Percentiles rank a stretch among this genome's conserved stretches.
Evolutionary conservation across 2,329 filamentous ascomycete genomes (phyloP).

Genomic region (Colletotrichum liaoningense): DNA sequence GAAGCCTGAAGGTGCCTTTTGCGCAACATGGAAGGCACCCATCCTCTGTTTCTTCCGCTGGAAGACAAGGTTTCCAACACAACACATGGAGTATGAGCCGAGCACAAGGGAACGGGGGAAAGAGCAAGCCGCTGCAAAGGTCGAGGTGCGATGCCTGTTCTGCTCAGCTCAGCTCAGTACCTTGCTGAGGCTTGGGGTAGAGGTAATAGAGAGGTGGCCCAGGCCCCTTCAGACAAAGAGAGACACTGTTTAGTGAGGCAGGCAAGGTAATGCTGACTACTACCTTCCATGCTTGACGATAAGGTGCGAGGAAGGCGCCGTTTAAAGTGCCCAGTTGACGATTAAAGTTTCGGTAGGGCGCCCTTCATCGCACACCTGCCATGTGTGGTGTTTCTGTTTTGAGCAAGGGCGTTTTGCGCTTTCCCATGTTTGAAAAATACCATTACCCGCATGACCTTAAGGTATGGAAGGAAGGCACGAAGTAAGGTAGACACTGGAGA

Average conservation of each 20-base stretch:
- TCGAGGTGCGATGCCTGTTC: background rate
- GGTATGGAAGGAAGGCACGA: background rate
- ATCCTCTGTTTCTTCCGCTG: background rate
- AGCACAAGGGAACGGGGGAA: no score
- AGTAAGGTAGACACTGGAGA: background rate
- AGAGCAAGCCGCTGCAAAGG: no score
- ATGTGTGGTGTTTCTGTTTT: slow-evolving; percentile 20
- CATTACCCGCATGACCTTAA: background rate
- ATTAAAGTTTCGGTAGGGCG: slow-evolving; percentile 29
- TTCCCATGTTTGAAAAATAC: background rate
- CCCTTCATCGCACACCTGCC: slow-evolving; percentile 10
- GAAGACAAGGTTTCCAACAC: background rate
- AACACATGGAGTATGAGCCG: no score
- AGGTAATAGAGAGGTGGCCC: no score
- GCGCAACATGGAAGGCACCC: background rate
- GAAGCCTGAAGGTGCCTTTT: no score
- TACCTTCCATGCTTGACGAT: slow-evolving; percentile 14
- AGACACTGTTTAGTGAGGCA: background rate
- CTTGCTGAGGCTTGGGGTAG: no score
- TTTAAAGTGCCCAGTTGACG: background rate
- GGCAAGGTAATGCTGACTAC: slow-evolving; percentile 8
- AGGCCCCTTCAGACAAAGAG: no score
- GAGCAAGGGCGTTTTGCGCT: background rate
- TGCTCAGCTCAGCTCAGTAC: background rate
- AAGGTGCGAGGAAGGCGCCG: background rate